Percentiles rank a stretch among this genome's conserved stretches.
phyloP scores from a whole-genome alignment of 306 rosid genomes.

The Quercus aquifolioides region DNA sequence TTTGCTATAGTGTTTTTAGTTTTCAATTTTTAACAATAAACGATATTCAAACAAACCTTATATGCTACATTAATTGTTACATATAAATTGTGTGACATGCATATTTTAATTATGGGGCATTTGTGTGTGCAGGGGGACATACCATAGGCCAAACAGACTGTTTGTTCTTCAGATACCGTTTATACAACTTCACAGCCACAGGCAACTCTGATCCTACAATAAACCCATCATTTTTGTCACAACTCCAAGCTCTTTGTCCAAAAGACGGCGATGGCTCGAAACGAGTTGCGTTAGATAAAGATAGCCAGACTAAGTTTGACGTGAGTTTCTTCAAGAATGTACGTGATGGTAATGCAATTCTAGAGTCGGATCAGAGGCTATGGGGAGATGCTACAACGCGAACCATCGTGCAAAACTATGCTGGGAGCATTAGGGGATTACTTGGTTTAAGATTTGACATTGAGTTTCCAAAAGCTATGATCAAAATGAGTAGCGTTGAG shows the following conservation, averaged over 20 bases:
- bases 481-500: constrained; percentile 64
- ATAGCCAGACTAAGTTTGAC: constrained; percentile 50
- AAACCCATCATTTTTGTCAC: constrained; percentile 39
- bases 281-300: constrained; percentile 51
- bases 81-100: neutral
- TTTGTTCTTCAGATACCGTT: constrained; percentile 52
- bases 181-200: constrained; percentile 54
- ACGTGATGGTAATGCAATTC: constrained; percentile 53
- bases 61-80: neutral
- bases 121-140: constrained; percentile 54
- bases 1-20: too few relatives aligned
- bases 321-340: constrained; percentile 63
- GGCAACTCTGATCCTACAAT: constrained; percentile 68
- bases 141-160: constrained; percentile 70
- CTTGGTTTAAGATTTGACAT: constrained; percentile 55
- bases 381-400: constrained; percentile 49
- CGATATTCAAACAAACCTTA: too few relatives aligned
- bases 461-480: constrained; percentile 74
- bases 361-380: constrained; percentile 77
- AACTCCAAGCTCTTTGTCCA: constrained; percentile 50
- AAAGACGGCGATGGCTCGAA: constrained; percentile 53
- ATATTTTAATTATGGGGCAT: neutral
- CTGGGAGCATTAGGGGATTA: constrained; percentile 50
- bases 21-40: too few relatives aligned
- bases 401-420: constrained; percentile 51